Evolutionary conservation across 257 asterid genomes (phyloP).

Genomic region (Cinchona pubescens): DNA sequence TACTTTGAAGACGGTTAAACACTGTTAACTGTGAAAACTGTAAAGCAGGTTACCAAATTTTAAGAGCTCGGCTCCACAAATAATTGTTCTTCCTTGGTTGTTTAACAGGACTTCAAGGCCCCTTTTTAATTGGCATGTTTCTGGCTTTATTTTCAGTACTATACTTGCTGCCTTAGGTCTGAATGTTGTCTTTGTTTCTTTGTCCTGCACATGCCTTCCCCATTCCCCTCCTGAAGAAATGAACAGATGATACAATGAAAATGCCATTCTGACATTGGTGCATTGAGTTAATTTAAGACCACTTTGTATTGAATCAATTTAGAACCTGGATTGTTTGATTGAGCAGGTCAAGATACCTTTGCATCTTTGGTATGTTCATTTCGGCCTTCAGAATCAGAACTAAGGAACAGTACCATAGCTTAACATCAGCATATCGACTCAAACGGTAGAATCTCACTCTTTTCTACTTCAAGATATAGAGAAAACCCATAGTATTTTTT

Average conservation of each 20-base stretch:
- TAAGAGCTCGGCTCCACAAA: neutral
- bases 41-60: neutral
- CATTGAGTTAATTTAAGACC: neutral
- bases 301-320: no score
- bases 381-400: conserved; percentile 1
- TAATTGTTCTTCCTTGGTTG: no score
- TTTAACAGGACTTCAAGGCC: neutral
- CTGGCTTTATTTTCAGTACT: neutral
- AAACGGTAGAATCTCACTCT: conserved; percentile 23
- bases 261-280: no score
- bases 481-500: conserved; percentile 22
- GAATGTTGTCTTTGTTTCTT: neutral
- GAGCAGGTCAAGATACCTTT: conserved; percentile 7
- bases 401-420: conserved; percentile 24
- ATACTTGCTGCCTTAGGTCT: neutral
- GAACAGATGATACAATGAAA: neutral
- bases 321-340: conserved; percentile 18
- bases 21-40: conserved; percentile 8
- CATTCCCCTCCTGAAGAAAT: neutral
- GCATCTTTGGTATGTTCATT: conserved; percentile 3
- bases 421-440: conserved; percentile 35
- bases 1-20: neutral
- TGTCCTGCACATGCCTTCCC: neutral
- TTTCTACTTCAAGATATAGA: conserved; percentile 25
- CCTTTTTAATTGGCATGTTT: neutral